Base-by-base conservation (phyloP, 1,139 yeast genomes). In the Tardiomyces blankii region DNA sequence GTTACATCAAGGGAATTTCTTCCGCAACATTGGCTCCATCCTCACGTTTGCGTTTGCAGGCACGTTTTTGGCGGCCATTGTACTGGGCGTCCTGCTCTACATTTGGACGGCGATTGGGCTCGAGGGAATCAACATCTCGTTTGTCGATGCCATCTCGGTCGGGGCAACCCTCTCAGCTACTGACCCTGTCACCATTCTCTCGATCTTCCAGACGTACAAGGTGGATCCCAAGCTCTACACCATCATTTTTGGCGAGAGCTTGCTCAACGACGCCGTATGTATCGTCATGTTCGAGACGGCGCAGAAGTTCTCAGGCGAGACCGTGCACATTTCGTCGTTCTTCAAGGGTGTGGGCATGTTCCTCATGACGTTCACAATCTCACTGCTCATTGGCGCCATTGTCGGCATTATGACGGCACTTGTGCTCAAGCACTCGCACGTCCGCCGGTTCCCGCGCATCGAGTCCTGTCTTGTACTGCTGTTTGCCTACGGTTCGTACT, bases 241-340 rank as follows among this genome's bases (percentile, higher is more conserved):
- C 19, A 88, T 93, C 53, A 91, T 93, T 49, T 91, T 93, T 63
- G 99, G 99, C 42, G 99, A 93, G 65, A 85, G 96, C 4, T 70
- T 93, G 52, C 70, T 93, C 48, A 93, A 93, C 62, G 99, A 93
- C 68, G 98, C 99, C 40, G 94, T 93, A 51, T 89, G 97, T 51
- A 93, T 93, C 63, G 98, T 93, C 56, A 91, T 93, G 95, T 93
- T 93, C 68, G 98, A 93, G 69, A 93, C 99, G 0, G 89, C 97
- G 59, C 97, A 89, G 65, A 87, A 88, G 64, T 87, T 93, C 64
- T 94, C 89, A 58, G 97, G 95, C 39, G 83, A 86, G 56, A 74
- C 75, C 18, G 85, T 91, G 11, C 77, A 78, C 44, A 72, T 89
- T 51, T 73, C 87, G 7, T 82, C 91, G 16, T 67, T 91, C 44